Evolutionary conservation across 441 rosid genomes (phyloP).

Genomic region (Iberis amara): DNA sequence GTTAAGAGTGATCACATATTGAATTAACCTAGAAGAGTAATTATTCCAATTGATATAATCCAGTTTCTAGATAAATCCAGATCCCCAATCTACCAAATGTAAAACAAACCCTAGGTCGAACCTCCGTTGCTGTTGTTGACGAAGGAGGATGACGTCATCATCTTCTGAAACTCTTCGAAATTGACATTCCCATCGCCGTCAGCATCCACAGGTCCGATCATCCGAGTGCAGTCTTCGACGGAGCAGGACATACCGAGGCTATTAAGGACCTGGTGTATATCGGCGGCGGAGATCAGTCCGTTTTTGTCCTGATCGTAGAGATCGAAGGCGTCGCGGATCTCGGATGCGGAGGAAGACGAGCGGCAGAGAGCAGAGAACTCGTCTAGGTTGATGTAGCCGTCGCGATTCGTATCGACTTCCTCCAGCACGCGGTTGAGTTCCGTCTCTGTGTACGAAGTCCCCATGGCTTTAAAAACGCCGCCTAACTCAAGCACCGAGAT

Average conservation of each 20-base stretch:
- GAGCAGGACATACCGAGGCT: slow-evolving; percentile 47
- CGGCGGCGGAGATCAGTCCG: slow-evolving; percentile 53
- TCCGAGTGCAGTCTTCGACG: slow-evolving; percentile 38
- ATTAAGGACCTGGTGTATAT: slow-evolving; percentile 47
- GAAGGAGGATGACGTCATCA: slow-evolving; percentile 43
- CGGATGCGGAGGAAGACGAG: slow-evolving; percentile 35
- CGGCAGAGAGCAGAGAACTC: slow-evolving; percentile 47
- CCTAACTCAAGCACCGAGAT: slow-evolving; percentile 51
- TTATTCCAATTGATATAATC: neutral
- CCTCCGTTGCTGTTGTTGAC: slow-evolving; percentile 12
- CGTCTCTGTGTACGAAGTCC: slow-evolving; percentile 35
- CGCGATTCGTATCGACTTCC: slow-evolving; percentile 50
- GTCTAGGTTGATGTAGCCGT: slow-evolving; percentile 44
- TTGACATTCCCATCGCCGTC: slow-evolving; percentile 57
- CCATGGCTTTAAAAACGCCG: slow-evolving; percentile 42
- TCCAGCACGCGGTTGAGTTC: slow-evolving; percentile 44
- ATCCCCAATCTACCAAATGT: neutral
- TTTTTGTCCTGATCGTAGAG: slow-evolving; percentile 54
- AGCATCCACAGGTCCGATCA: slow-evolving; percentile 49
- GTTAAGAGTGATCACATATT: no score
- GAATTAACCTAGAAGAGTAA: no score
- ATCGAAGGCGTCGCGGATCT: slow-evolving; percentile 58
- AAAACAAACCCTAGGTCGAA: slow-evolving; percentile 6
- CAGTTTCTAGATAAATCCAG: neutral
- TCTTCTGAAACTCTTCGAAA: slow-evolving; percentile 53